Conservation (phyloP, 257 asterid genomes). For the Solanum pimpinellifolium region DNA sequence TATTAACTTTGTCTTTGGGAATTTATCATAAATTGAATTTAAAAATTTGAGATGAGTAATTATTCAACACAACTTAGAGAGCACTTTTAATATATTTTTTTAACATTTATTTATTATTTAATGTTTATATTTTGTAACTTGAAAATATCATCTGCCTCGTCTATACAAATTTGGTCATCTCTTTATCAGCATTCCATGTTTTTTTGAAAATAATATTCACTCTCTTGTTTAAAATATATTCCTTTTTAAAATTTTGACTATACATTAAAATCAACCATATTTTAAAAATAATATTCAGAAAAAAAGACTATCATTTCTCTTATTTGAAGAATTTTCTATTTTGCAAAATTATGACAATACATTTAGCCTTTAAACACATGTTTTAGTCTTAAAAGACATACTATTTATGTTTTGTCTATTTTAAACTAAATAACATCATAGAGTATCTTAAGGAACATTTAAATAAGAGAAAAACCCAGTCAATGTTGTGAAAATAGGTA, state of each 20-base stretch:
- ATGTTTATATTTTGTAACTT: neutral
- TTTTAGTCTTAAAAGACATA: neutral
- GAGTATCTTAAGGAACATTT: neutral
- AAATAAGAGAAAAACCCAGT: neutral
- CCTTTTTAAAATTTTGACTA: neutral
- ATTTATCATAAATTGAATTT: neutral
- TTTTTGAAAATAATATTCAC: neutral
- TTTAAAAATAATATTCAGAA: neutral
- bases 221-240: neutral
- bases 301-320: neutral
- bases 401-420: neutral
- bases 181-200: neutral
- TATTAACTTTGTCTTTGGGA: neutral
- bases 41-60: neutral
- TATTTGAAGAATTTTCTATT: neutral
- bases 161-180: neutral
- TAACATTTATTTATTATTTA: neutral
- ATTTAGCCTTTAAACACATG: neutral
- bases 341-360: neutral
- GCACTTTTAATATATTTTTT: neutral
- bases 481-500: neutral
- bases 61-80: neutral
- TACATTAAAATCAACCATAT: neutral
- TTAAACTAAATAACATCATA: neutral
- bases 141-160: neutral